A percentile compares a stretch with the other conserved stretches of the same genome.
phyloP scores from a whole-genome alignment of 2,329 filamentous ascomycete genomes.

The Coniochaeta sp. region DNA sequence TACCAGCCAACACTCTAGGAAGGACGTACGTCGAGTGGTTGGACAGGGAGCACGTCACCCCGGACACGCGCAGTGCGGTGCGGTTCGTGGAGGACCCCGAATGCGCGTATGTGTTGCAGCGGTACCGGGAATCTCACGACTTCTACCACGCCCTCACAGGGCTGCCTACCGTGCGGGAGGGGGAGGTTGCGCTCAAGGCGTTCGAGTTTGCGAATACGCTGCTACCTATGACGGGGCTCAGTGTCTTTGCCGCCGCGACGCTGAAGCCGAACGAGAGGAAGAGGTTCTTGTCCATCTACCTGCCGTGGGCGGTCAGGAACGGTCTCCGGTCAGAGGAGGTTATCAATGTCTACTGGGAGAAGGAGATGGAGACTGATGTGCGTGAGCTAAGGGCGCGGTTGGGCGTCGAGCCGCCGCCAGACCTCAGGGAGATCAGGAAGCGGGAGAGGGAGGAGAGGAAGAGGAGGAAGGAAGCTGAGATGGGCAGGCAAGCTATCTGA shows the following conservation, averaged over 20 bases:
- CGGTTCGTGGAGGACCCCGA: conserved; percentile 92
- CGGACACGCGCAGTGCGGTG: conserved; percentile 76
- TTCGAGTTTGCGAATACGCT: conserved; percentile 96
- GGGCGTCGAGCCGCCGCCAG: conserved; percentile 81
- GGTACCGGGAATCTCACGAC: conserved; percentile 94
- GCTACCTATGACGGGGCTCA: conserved; percentile 89
- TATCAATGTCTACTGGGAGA: conserved; percentile 98
- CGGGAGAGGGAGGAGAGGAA: conserved; percentile 61
- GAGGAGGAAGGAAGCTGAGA: conserved; percentile 41
- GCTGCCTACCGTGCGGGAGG: conserved; percentile 84
- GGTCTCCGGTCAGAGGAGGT: conserved; percentile 70
- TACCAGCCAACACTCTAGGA: conserved; percentile 71
- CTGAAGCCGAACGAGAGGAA: conserved; percentile 74
- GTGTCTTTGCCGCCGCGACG: conserved; percentile 77
- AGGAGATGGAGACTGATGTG: conserved; percentile 80
- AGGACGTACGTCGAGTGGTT: conserved; percentile 81
- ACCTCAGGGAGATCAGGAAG: conserved; percentile 71
- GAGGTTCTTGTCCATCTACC: conserved; percentile 66
- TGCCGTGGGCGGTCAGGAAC: conserved; percentile 87
- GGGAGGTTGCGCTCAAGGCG: conserved; percentile 93
- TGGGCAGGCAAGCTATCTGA: background rate
- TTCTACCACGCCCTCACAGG: conserved; percentile 96
- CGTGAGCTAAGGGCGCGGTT: conserved; percentile 65
- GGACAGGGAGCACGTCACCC: conserved; percentile 87
- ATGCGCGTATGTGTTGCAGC: conserved; percentile 97